These are phyloP conservation scores for Penicillium macrosclerotiorum DNA, from an alignment of 495 filamentous ascomycete genomes.

Conservation along the genomic window DNA sequence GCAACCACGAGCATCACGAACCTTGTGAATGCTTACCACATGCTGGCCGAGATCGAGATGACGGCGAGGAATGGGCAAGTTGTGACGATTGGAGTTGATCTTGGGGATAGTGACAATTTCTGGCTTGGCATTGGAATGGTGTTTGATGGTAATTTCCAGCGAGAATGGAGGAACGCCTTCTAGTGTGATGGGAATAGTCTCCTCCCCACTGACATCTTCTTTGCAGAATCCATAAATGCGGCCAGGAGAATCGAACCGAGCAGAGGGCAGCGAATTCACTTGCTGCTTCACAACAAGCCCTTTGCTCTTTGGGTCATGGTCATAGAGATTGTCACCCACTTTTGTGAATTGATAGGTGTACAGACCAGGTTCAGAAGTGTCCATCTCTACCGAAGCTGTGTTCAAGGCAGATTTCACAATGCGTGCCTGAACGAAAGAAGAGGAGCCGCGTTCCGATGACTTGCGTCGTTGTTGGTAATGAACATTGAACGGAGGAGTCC, in stretches of 20 bases:
- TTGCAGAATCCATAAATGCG: constrained; percentile 94
- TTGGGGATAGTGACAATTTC: constrained; percentile 76
- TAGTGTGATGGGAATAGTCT: constrained; percentile 80
- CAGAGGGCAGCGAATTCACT: constrained; percentile 77
- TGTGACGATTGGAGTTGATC: constrained; percentile 69
- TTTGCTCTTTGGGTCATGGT: constrained; percentile 61
- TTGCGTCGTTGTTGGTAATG: constrained; percentile 76
- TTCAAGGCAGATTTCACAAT: constrained; percentile 69
- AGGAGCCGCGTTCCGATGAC: constrained; percentile 57
- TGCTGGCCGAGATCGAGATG: constrained; percentile 82
- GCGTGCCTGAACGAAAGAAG: constrained; percentile 58
- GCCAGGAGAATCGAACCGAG: constrained; percentile 78
- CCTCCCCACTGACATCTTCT: constrained; percentile 73
- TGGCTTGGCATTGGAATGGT: constrained; percentile 73
- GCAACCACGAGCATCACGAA: constrained; percentile 83
- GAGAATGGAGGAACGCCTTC: constrained; percentile 85
- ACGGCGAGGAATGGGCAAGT: constrained; percentile 78
- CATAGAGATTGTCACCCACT: constrained; percentile 80
- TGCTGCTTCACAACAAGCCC: constrained; percentile 70
- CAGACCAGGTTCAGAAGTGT: constrained; percentile 74
- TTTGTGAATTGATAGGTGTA: constrained; percentile 85
- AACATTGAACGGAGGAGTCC: constrained; percentile 79
- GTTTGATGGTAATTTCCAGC: constrained; percentile 87
- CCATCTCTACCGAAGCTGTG: constrained; percentile 72
- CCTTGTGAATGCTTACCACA: constrained; percentile 79